Evolutionary conservation across 805 yeast genomes (phyloP), one percentile per base, ranked within the genome.

Genomic region (Kuraishia borneana): DNA sequence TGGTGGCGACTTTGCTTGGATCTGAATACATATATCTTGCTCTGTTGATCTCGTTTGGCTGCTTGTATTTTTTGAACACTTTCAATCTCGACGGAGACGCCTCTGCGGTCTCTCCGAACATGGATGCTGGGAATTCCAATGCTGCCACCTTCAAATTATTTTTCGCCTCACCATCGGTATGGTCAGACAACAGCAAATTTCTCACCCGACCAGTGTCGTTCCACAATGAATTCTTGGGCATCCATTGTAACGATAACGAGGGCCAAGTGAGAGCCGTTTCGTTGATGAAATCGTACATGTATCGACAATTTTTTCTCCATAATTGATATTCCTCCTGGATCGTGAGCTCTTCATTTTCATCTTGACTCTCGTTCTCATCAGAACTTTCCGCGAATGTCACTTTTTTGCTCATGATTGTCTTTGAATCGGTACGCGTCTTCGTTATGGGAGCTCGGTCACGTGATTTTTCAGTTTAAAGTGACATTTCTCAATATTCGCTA

Each of bases 201-300:
- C 80, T 68, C 48, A 45, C 18, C 48, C 57, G 17, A 45, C 52
- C 3, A 36, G 34, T 40, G 32, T 37, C 46, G 37, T 36, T 53
- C 7, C 33, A 40, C 30, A 51, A 48, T 3, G 53, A 46, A 20
- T 37, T 42, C 4, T 58, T 60, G 0, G 87, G 88, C 6, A 79
- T 52, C 88, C 92, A 83, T 53, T 83, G 83, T 4, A 80, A 67
- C 1, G 89, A 77, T 33, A 83, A 60, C 2, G 88, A 76, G 2
- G 94, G 94, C 94, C 94, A 83, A 9, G 77, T 71, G 30, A 83
- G 57, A 2, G 81, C 83, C 0, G 89, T 79, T 48, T 83, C 92
- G 32, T 81, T 73, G 21, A 83, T 84, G 50, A 78, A 82, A 45
- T 82, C 87, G 44, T 83, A 83, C 92, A 83, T 81, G 44, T 67